phyloP scores from a whole-genome alignment of 306 rosid genomes.

The Nissolia schottii region DNA sequence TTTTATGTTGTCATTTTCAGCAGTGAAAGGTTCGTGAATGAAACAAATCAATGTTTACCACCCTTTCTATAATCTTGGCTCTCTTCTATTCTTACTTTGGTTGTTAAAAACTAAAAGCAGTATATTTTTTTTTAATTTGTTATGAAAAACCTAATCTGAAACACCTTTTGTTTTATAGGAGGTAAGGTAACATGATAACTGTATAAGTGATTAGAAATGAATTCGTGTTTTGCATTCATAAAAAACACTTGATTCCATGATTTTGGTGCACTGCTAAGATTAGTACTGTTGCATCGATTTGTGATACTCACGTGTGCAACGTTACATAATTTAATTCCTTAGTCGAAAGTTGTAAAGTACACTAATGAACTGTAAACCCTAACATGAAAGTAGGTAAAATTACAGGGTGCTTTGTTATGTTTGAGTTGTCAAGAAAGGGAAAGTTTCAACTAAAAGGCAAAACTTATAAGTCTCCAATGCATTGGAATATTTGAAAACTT shows the following conservation, averaged over 20 bases:
- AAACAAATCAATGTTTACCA: background rate
- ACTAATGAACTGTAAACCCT: background rate
- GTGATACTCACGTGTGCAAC: background rate
- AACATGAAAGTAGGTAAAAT: background rate
- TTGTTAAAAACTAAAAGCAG: background rate
- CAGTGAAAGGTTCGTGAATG: background rate
- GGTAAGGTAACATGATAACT: background rate
- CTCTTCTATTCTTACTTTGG: background rate
- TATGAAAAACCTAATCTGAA: too few species aligned
- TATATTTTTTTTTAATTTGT: too few species aligned
- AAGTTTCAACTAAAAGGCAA: background rate
- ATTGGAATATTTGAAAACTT: too few species aligned
- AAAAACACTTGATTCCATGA: background rate
- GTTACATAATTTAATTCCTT: background rate
- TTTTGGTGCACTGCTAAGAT: background rate
- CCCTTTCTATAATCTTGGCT: background rate
- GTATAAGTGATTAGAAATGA: background rate
- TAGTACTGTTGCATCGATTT: background rate
- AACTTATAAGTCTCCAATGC: too few species aligned
- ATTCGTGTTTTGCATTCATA: background rate
- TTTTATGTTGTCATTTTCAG: background rate
- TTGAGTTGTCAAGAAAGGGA: background rate
- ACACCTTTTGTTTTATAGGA: background rate
- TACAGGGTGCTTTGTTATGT: background rate
- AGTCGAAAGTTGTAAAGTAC: background rate